phyloP scores from a whole-genome alignment of 495 filamentous ascomycete genomes.

The Staphylotrichum longicolle region DNA sequence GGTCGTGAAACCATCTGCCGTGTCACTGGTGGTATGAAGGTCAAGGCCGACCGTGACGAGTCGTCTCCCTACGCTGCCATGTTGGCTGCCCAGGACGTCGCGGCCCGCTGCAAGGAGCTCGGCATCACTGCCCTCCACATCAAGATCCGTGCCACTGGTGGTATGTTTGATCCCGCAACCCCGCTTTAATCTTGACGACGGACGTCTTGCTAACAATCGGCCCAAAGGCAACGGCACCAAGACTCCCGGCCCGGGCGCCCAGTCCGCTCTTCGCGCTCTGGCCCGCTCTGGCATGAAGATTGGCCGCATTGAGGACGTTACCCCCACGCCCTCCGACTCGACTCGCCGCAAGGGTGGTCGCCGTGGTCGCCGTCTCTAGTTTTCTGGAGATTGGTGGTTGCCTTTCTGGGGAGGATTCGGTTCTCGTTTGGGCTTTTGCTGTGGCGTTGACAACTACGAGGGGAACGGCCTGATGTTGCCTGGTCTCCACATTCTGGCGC shows the following conservation, averaged over 20 bases:
- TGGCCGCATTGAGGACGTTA: constrained; percentile 98
- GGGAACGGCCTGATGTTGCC: constrained; percentile 63
- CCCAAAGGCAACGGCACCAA: constrained; percentile 90
- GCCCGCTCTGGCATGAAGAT: constrained; percentile 99
- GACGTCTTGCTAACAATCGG: constrained; percentile 2
- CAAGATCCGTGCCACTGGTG: constrained; percentile 99
- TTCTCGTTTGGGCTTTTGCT: constrained; percentile 48
- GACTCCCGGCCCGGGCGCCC: constrained; percentile 97
- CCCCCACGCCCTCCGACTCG: constrained; percentile 96
- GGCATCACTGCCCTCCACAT: constrained; percentile 99
- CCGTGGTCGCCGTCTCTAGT: constrained; percentile 98
- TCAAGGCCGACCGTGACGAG: constrained; percentile 99
- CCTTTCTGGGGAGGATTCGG: constrained; percentile 39
- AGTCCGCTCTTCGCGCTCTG: constrained; percentile 97
- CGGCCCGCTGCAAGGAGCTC: constrained; percentile 96
- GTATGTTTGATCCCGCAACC: constrained; percentile 47
- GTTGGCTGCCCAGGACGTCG: constrained; percentile 97
- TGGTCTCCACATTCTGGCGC: constrained; percentile 59
- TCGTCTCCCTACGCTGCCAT: constrained; percentile 99
- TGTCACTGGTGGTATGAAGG: constrained; percentile 99
- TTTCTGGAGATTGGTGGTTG: constrained; percentile 33
- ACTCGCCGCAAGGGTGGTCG: constrained; percentile 99
- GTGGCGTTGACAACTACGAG: constrained; percentile 63
- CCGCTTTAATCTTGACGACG: neutral
- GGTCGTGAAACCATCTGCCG: constrained; percentile 99